Conservation (phyloP, 1,284 basidiomycete genomes). For the Sparassis latifolia region DNA sequence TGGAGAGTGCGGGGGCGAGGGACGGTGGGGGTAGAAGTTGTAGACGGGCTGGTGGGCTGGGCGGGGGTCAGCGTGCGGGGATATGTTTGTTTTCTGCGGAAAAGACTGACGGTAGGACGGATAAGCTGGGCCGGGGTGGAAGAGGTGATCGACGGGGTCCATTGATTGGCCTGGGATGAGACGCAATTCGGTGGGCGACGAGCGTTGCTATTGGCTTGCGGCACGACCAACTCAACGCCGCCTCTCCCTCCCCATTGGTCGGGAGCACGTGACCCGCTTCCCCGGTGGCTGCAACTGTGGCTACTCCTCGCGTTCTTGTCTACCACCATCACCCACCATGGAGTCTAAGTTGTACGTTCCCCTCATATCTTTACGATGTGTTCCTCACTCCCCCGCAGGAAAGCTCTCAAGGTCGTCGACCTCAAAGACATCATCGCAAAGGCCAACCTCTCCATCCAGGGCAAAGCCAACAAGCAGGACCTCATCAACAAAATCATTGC, state of each 20-base stretch:
- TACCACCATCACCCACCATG: slow-evolving; percentile 30
- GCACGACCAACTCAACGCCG: no score
- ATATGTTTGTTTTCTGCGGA: slow-evolving; percentile 18
- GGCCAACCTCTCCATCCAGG: slow-evolving; percentile 40
- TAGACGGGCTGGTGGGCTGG: slow-evolving; percentile 12
- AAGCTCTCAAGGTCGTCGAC: slow-evolving; percentile 66
- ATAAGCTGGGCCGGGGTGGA: slow-evolving; percentile 45
- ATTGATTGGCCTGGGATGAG: slow-evolving; percentile 26
- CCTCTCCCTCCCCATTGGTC: no score
- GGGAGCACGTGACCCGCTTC: neutral
- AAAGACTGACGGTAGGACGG: slow-evolving; percentile 35
- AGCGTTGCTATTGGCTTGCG: slow-evolving; percentile 6
- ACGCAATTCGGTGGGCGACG: neutral
- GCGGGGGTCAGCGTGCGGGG: slow-evolving; percentile 22
- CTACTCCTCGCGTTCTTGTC: slow-evolving; percentile 13
- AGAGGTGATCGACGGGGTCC: slow-evolving; percentile 61
- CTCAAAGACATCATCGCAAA: slow-evolving; percentile 56
- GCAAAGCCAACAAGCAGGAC: slow-evolving; percentile 60
- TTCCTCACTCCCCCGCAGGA: slow-evolving; percentile 25
- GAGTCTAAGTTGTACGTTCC: slow-evolving; percentile 39
- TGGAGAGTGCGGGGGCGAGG: slow-evolving; percentile 14
- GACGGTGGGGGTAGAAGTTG: slow-evolving; percentile 17
- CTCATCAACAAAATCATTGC: slow-evolving; percentile 57
- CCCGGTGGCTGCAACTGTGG: neutral
- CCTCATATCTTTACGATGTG: neutral